phyloP scores from a whole-genome alignment of 2,329 filamentous ascomycete species.

The Cladosporium sp. region DNA sequence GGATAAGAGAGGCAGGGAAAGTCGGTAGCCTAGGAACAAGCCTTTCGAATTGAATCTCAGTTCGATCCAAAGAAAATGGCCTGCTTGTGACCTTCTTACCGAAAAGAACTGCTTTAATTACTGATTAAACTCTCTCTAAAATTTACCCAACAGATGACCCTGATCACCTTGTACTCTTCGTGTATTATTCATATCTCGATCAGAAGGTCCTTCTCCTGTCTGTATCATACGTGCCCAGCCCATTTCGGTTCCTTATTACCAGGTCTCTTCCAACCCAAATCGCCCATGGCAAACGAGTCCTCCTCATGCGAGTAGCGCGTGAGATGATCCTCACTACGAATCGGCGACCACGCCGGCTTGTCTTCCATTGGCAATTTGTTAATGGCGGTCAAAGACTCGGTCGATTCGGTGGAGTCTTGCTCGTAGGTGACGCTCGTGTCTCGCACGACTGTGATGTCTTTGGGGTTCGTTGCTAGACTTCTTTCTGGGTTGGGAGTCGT shows the following conservation, averaged over 20 bases:
- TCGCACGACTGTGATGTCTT: conserved; percentile 2
- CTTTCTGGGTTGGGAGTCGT: neutral
- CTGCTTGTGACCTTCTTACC: too few relatives aligned
- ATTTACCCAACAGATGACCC: too few relatives aligned
- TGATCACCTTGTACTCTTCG: too few relatives aligned
- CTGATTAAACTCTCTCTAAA: too few relatives aligned
- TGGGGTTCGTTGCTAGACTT: neutral
- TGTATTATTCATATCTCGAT: too few relatives aligned
- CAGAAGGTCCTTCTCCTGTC: too few relatives aligned
- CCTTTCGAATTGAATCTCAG: too few relatives aligned
- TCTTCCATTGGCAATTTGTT: neutral
- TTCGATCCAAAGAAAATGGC: too few relatives aligned
- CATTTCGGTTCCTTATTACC: neutral
- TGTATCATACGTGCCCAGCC: neutral
- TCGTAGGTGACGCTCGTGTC: conserved; percentile 7
- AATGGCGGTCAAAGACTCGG: neutral
- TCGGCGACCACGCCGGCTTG: neutral
- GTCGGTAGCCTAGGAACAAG: too few relatives aligned
- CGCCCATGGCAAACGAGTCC: conserved; percentile 2
- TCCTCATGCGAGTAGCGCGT: conserved; percentile 10
- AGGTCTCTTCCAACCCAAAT: neutral
- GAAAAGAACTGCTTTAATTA: too few relatives aligned
- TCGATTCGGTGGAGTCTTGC: neutral
- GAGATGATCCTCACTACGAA: neutral
- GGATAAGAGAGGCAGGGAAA: too few relatives aligned